Evolutionary conservation across 2,329 filamentous ascomycete genomes (phyloP), one percentile per base, ranked within the genome.

Genomic region (Fusarium brevicatenulatum): DNA sequence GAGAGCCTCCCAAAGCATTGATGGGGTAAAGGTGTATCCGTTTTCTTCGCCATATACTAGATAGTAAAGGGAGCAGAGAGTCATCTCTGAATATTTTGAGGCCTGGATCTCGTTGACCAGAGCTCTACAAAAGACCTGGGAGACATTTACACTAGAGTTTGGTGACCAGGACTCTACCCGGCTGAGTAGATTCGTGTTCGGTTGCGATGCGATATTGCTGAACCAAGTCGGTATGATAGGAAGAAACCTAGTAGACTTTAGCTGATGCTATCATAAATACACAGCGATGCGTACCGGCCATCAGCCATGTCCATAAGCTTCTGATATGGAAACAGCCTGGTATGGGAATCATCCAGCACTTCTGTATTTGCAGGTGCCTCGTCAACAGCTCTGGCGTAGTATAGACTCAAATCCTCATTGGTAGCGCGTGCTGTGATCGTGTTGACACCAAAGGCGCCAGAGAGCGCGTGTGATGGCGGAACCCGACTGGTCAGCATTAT

Each of bases 1-100:
- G 7, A 66, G 25, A 12, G 61, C 63, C 10, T 50, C 61, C 10
- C 19, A 11, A 9, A 23, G n/a, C 61, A 66, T 66, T 2, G 50
- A 28, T 9, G 15, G 6, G 1, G 61, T 66, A 10, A 66, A 50
- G 7, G 15, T 18, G 13, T 66, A 50, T 2, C 36, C 32, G 3
- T 49, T 50, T 2, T 58, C 32, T 1, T 66, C 61, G 18, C 50
- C 50, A 4, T 28, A 1, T 9, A 28, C n/a, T 1, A 66, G n/a
- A 9, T 66, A 53, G 19, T 66, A 58, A 8, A 66, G 50, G 3
- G 25, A 19, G 12, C 43, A 66, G 7, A 66, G n/a, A 1, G n/a
- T 21, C 9, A 57, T 6, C 3, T 66, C 30, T 4, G 61, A 13
- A 15, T 43, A 18, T 2, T 3, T 34, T 7, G 15, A 23, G 6